These are phyloP conservation scores for Carex littledalei DNA, from an alignment of 176 grass and related monocot genomes.

Conservation along the genomic window DNA sequence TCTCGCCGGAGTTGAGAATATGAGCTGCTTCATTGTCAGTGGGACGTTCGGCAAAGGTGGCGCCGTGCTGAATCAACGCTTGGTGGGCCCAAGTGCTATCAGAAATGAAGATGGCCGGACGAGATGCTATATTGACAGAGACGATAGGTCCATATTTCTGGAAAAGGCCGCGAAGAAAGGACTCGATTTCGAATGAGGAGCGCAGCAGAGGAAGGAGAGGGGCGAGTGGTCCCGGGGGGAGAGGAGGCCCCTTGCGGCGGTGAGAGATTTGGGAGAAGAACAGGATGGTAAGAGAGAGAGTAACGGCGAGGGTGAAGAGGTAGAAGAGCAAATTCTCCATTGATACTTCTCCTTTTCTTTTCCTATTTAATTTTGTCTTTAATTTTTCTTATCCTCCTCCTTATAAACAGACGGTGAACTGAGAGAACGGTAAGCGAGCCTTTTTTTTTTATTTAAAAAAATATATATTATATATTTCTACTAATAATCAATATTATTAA, in stretches of 20 bases:
- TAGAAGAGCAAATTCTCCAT: constrained; percentile 76
- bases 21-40: background rate
- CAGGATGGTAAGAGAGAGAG: constrained; percentile 30
- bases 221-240: constrained; percentile 27
- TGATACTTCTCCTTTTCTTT: background rate
- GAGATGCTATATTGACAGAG: constrained; percentile 20
- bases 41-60: constrained; percentile 42
- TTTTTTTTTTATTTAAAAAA: too few species aligned
- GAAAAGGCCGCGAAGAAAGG: constrained; percentile 25
- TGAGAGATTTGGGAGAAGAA: constrained; percentile 1
- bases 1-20: constrained; percentile 33
- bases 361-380: too few species aligned
- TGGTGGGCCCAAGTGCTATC: constrained; percentile 29
- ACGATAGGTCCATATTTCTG: constrained; percentile 38
- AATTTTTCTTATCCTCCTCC: too few species aligned
- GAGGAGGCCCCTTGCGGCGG: background rate
- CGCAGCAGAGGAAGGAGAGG: constrained; percentile 29
- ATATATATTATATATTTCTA: too few species aligned
- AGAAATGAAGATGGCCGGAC: constrained; percentile 38
- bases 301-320: constrained; percentile 32
- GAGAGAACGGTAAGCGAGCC: too few species aligned
- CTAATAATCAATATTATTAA: too few species aligned
- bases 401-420: too few species aligned
- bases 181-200: constrained; percentile 30
- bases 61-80: constrained; percentile 45